Conservation (phyloP, 306 rosid genomes). For the Quercus agrifolia region DNA sequence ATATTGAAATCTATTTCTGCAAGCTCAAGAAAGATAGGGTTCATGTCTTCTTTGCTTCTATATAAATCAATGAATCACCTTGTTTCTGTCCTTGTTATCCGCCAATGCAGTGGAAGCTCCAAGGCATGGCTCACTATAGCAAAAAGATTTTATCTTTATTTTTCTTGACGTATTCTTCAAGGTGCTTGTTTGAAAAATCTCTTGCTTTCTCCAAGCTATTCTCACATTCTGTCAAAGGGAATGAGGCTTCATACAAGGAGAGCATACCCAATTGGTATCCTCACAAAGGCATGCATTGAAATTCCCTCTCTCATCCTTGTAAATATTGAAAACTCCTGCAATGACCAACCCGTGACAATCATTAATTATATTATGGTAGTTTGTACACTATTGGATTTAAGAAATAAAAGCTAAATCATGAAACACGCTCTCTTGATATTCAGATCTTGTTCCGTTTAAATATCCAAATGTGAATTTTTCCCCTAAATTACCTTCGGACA, state of each 20-base stretch:
- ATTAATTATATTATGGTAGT: too few species aligned
- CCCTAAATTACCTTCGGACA: background rate
- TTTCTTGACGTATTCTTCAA: background rate
- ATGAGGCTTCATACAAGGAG: background rate
- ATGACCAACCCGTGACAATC: background rate
- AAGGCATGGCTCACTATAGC: conserved; percentile 13
- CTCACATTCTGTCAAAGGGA: background rate
- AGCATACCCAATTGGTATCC: background rate
- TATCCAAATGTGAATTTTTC: too few species aligned
- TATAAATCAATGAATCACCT: conserved; percentile 17
- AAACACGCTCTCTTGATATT: too few species aligned
- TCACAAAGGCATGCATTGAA: background rate
- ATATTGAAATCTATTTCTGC: too few species aligned
- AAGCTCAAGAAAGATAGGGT: background rate
- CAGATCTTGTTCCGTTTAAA: too few species aligned
- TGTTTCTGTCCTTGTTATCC: background rate
- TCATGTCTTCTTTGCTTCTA: background rate
- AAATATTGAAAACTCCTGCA: conserved; percentile 3
- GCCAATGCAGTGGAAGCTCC: conserved; percentile 6
- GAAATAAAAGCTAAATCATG: too few species aligned
- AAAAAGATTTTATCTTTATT: background rate
- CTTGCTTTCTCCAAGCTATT: conserved; percentile 9
- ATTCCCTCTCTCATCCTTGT: conserved; percentile 1
- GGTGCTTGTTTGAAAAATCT: background rate
- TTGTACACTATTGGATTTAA: too few species aligned